Percentiles rank a stretch among this genome's conserved stretches.
Conservation (phyloP, 78 protist genomes). For the Bodo saltans region DNA sequence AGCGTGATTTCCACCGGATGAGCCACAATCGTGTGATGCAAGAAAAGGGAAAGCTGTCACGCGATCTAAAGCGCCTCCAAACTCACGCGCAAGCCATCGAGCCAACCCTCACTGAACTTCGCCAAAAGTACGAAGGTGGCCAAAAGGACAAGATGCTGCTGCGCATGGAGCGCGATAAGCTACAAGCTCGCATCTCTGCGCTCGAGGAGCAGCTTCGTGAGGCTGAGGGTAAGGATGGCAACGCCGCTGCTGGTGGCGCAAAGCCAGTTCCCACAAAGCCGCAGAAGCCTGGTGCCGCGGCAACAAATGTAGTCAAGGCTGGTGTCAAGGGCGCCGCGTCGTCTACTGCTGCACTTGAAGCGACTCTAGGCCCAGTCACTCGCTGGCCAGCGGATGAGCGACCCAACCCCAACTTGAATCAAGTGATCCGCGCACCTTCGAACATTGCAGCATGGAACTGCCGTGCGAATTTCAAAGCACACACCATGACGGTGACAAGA, state of each 20-base stretch:
- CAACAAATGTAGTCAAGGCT: slow-evolving; percentile 23
- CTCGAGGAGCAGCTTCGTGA: slow-evolving; percentile 22
- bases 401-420: slow-evolving; percentile 30
- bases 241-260: too few relatives aligned
- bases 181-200: not conserved
- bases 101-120: slow-evolving; percentile 38
- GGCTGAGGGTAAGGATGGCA: slow-evolving; percentile 1
- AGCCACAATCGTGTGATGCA: slow-evolving; percentile 68
- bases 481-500: slow-evolving; percentile 33
- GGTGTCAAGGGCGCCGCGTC: not conserved
- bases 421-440: not conserved
- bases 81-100: slow-evolving; percentile 40
- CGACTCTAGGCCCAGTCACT: too few relatives aligned
- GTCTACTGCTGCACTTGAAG: too few relatives aligned
- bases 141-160: slow-evolving; percentile 57
- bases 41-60: slow-evolving; percentile 59
- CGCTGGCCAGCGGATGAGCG: slow-evolving; percentile 43
- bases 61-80: slow-evolving; percentile 58
- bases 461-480: slow-evolving; percentile 41
- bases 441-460: slow-evolving; percentile 3
- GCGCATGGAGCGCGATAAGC: slow-evolving; percentile 43
- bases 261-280: too few relatives aligned
- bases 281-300: slow-evolving; percentile 6
- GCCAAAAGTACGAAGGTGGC: slow-evolving; percentile 43
- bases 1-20: slow-evolving; percentile 74